Conservation (phyloP, 257 asterid genomes). For the Anisodus acutangulus region DNA sequence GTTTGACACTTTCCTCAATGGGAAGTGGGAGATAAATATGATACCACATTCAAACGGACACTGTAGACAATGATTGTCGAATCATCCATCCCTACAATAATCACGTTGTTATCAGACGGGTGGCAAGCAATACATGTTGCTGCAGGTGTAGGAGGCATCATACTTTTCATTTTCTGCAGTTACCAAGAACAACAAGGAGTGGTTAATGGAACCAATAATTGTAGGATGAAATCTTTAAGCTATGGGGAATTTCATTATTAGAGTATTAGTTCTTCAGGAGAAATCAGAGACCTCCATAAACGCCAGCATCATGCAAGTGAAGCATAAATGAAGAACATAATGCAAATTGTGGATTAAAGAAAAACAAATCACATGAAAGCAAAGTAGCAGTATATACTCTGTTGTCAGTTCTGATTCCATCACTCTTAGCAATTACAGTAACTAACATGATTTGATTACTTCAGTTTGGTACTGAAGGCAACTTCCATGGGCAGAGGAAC, state of each 20-base stretch:
- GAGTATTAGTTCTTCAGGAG: not conserved
- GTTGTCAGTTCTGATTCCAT: not conserved
- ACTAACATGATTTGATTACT: not conserved
- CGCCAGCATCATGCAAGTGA: not conserved
- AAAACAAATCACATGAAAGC: not conserved
- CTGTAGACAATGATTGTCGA: conserved; percentile 63
- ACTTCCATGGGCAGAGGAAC: not conserved
- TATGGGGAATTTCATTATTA: not conserved
- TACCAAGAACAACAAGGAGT: conserved; percentile 31
- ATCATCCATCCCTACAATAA: conserved; percentile 73
- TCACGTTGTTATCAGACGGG: conserved; percentile 75
- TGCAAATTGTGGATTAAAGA: not conserved
- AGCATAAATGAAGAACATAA: conserved; percentile 12
- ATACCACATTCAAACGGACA: conserved; percentile 62
- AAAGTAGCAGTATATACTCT: not conserved
- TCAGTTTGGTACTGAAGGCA: not conserved
- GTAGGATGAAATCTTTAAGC: not conserved
- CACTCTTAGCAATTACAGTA: not conserved
- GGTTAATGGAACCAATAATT: conserved; percentile 14
- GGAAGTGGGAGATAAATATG: not conserved
- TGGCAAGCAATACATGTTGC: conserved; percentile 68
- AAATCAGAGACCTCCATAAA: not conserved
- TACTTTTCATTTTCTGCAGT: conserved; percentile 58
- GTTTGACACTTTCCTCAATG: not conserved
- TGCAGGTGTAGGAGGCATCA: conserved; percentile 58